These are phyloP conservation scores for Coemansia sp. DNA, from an alignment of 192 early-diverging fungal species.

Conservation along the genomic window DNA sequence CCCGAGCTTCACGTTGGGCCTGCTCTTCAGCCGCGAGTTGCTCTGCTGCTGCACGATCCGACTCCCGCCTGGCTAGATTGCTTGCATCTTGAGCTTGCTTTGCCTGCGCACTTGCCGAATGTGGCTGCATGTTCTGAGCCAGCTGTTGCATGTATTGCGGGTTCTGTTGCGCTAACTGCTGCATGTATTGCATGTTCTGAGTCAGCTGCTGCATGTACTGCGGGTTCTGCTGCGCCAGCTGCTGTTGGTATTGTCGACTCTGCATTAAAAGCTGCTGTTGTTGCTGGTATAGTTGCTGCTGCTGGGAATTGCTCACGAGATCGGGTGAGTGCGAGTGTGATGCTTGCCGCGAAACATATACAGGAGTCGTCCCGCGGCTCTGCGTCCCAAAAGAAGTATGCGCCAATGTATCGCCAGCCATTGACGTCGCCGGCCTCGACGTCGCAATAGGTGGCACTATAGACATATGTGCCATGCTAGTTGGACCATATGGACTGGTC, in stretches of 20 bases:
- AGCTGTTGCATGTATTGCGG: slow-evolving; percentile 10
- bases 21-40: not conserved
- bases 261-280: not conserved
- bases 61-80: not conserved
- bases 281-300: not conserved
- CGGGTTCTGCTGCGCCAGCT: slow-evolving; percentile 3
- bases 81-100: not conserved
- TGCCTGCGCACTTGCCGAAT: not conserved
- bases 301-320: not conserved
- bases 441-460: not conserved
- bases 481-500: not conserved
- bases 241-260: slow-evolving; percentile 13
- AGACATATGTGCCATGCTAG: not conserved
- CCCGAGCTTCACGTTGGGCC: not conserved
- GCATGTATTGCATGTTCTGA: slow-evolving; percentile 5
- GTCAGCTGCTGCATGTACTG: slow-evolving; percentile 11
- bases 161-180: slow-evolving; percentile 7
- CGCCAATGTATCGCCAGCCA: not conserved
- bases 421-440: not conserved
- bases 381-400: not conserved
- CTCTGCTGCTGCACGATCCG: not conserved
- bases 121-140: not conserved
- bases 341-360: not conserved
- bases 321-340: not conserved
- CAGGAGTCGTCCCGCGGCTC: not conserved